Evolutionary conservation across 768 basidiomycete species (phyloP).

Genomic region (Calocera viscosa): DNA sequence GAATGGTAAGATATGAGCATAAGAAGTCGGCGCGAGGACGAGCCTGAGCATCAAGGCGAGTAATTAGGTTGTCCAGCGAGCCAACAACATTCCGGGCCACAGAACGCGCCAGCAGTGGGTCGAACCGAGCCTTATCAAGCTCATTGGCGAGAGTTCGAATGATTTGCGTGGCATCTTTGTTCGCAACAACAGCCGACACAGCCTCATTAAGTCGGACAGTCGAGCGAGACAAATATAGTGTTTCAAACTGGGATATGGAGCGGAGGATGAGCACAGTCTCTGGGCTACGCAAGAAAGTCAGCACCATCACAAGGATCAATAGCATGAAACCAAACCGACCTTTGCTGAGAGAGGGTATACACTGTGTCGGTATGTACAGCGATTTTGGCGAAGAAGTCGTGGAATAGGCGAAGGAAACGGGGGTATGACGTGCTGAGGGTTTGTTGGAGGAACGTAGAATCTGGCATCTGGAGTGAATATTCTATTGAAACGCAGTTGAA

Average conservation of each 20-base stretch:
- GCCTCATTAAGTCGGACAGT: conserved; percentile 73
- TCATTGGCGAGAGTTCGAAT: conserved; percentile 77
- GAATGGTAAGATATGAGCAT: conserved; percentile 7
- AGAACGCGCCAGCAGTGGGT: conserved; percentile 69
- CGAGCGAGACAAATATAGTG: conserved; percentile 76
- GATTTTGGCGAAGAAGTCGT: conserved; percentile 93
- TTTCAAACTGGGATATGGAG: conserved; percentile 70
- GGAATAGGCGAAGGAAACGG: conserved; percentile 75
- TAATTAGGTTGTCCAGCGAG: conserved; percentile 55
- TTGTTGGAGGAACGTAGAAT: conserved; percentile 81
- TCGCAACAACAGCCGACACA: conserved; percentile 59
- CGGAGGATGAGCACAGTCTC: conserved; percentile 84
- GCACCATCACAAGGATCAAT: background rate
- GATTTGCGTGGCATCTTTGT: conserved; percentile 28
- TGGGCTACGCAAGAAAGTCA: conserved; percentile 43
- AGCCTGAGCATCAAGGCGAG: conserved; percentile 57
- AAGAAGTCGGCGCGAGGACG: conserved; percentile 22
- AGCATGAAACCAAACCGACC: conserved; percentile 34
- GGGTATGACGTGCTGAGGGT: conserved; percentile 80
- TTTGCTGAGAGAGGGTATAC: conserved; percentile 73
- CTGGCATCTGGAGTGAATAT: no score
- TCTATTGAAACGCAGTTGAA: no score
- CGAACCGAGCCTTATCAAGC: conserved; percentile 82
- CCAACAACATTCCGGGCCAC: conserved; percentile 62
- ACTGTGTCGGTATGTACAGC: conserved; percentile 90